These are phyloP conservation scores for Brassica balearica DNA, from an alignment of 441 rosid species.

Conservation along the genomic window DNA sequence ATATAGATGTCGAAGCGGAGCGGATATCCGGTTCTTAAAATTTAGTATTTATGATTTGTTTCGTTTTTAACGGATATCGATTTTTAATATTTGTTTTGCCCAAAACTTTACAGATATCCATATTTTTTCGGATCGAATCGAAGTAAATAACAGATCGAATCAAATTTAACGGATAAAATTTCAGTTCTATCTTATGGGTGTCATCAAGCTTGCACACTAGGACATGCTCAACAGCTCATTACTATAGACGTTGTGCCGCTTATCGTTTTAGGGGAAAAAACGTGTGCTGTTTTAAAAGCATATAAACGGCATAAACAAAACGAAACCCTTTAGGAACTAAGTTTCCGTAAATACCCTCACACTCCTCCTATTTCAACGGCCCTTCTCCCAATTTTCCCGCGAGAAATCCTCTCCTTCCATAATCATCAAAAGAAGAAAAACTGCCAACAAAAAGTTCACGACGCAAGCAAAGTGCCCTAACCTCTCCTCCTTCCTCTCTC, in stretches of 20 bases:
- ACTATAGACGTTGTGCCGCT: neutral
- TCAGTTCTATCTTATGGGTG: no score
- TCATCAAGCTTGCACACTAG: no score
- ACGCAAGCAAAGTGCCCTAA: conserved; percentile 7
- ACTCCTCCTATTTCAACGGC: conserved; percentile 22
- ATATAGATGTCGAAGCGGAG: no score
- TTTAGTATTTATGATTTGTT: no score
- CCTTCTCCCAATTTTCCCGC: conserved; percentile 55
- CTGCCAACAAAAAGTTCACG: neutral
- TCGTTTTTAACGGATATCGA: no score
- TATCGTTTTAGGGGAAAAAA: neutral
- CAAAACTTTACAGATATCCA: no score
- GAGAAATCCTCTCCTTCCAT: conserved; percentile 48
- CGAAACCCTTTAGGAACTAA: no score
- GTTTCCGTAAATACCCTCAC: conserved; percentile 11
- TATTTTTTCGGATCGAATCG: no score
- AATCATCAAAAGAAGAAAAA: conserved; percentile 36
- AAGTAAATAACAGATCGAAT: no score
- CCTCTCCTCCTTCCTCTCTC: conserved; percentile 15
- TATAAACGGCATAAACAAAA: neutral
- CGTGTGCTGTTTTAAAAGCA: neutral
- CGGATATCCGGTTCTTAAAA: no score
- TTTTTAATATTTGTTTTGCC: no score
- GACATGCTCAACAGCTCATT: neutral
- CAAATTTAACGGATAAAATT: no score